Base-by-base conservation (phyloP, 2,329 filamentous ascomycete species). In the Leptographium galeiforme region DNA sequence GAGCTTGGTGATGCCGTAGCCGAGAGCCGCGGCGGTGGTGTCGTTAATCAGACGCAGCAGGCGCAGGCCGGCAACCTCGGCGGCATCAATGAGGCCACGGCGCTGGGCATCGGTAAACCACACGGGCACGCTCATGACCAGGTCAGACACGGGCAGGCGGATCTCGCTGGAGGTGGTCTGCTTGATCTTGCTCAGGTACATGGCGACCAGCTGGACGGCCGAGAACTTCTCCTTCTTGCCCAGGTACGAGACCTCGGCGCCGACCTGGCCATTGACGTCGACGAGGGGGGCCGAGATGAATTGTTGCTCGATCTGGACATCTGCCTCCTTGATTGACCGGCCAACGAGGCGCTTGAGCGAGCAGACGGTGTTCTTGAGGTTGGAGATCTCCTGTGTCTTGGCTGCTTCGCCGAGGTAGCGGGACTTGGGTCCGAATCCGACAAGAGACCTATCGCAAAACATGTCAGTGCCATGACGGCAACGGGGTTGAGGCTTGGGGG, bases 351-450 rank as follows among this genome's bases (percentile, higher is more conserved):
- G 88, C 76, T 95, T 95, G 64, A 98, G 80, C 61, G 82, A 90
- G 69, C 82, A 78, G 73, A 98, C 87, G 62, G 93, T 98, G 80
- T 98, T 98, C 78, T 97, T 98, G 66, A 97, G 82, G 78, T 98
- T 98, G 66, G 91, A 95, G 68, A 95, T 94, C 74, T 98, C 93
- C 75, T 96, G 91, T 61, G 91, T 97, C 82, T 97, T 97, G 62
- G 93, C 93, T 55, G 87, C 72, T 76, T 98, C 93, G 61, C 93
- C 93, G 60, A 98, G 80, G 69, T 94, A 95, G 75, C 93, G 87
- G 70, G 81, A 84, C 75, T 95, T 95, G 68, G 89, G 85, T 56
- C 89, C 89, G 71, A 98, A 98, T 65, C 89, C 90, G 64, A 98
- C 93, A 61, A 98, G 78, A 58, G 93, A 89, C 58, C 90, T 94